Evolutionary conservation across 257 asterid genomes (phyloP).

Genomic region (Primulina huaijiensis): DNA sequence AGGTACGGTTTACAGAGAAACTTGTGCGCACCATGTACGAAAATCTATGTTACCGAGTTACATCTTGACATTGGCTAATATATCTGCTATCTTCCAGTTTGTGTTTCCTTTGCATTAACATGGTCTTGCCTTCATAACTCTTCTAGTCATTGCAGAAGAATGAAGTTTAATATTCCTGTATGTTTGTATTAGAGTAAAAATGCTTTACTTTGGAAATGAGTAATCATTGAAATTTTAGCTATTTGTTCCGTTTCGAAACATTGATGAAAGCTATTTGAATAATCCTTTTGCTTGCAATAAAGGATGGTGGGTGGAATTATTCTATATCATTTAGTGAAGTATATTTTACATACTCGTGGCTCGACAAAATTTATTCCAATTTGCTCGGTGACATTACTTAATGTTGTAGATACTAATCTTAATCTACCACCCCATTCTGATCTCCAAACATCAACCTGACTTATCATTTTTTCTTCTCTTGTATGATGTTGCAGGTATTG

Average conservation of each 20-base stretch:
- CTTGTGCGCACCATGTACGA: slow-evolving; percentile 3
- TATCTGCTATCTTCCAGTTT: background rate
- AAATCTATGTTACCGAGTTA: background rate
- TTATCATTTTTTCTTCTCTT: slow-evolving; percentile 19
- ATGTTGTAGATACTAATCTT: background rate
- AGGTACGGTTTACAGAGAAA: slow-evolving; percentile 47
- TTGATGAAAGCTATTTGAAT: background rate
- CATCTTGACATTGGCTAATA: background rate
- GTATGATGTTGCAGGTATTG: slow-evolving; percentile 57
- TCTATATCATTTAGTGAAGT: background rate
- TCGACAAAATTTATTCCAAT: background rate
- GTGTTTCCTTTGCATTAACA: background rate
- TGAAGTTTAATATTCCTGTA: too few species aligned
- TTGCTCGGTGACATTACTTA: background rate
- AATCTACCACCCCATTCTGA: background rate
- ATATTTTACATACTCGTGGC: background rate
- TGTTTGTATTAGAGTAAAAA: too few species aligned
- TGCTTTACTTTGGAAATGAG: background rate
- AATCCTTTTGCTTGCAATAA: slow-evolving; percentile 6
- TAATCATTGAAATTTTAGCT: background rate
- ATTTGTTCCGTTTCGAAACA: background rate
- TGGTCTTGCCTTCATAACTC: background rate
- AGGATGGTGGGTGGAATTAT: background rate
- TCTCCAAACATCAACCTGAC: background rate
- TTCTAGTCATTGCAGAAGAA: background rate